Evolutionary conservation across 2,329 filamentous ascomycete species (phyloP).

Genomic region (Penicillium sp.): DNA sequence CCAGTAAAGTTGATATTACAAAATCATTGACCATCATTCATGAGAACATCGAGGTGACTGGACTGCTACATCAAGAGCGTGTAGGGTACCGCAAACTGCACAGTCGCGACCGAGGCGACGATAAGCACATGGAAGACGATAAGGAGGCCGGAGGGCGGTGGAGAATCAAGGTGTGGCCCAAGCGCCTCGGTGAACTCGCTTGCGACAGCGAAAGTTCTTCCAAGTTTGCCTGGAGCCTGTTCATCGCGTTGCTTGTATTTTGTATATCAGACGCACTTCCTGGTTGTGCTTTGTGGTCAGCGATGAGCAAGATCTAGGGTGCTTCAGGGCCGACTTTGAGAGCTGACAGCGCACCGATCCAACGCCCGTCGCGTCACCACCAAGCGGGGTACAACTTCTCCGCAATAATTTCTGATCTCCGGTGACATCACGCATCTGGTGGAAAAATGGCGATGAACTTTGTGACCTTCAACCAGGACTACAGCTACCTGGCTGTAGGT

Average conservation of each 20-base stretch:
- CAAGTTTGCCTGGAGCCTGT: conserved; percentile 5
- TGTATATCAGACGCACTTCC: too few species aligned
- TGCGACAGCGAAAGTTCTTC: conserved; percentile 23
- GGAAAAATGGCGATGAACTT: conserved; percentile 78
- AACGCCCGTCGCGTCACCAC: conserved; percentile 5
- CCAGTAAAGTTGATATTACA: too few species aligned
- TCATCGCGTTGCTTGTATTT: neutral
- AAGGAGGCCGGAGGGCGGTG: conserved; percentile 13
- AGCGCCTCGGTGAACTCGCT: conserved; percentile 28
- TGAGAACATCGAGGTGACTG: too few species aligned
- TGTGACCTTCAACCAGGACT: conserved; percentile 98
- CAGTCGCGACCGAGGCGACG: neutral
- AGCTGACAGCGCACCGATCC: conserved; percentile 11
- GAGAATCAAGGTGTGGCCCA: conserved; percentile 36
- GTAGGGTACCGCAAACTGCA: too few species aligned
- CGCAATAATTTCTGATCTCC: conserved; percentile 12
- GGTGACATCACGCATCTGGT: conserved; percentile 1
- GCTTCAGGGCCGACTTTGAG: conserved; percentile 5
- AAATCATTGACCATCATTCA: too few species aligned
- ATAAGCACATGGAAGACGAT: neutral
- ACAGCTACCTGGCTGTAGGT: conserved; percentile 94
- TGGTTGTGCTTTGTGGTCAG: too few species aligned
- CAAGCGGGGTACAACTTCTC: conserved; percentile 17
- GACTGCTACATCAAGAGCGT: too few species aligned
- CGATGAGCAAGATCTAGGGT: neutral